These are phyloP conservation scores for Cladosporium sp. DNA, from an alignment of 2,329 filamentous ascomycete species.

Conservation along the genomic window DNA sequence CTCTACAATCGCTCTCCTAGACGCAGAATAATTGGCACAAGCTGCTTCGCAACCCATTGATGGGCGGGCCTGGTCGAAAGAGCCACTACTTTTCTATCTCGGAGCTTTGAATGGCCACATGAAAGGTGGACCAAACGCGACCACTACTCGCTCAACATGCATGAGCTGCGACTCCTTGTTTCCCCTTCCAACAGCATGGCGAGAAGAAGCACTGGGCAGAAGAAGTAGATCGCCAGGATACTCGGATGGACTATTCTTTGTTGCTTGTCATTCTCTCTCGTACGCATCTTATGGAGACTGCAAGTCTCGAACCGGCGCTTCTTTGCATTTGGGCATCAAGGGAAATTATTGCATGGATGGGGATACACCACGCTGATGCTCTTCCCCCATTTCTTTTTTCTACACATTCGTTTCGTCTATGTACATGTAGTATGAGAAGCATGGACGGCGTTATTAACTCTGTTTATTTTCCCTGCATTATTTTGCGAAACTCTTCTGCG, in stretches of 20 bases:
- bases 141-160: background rate
- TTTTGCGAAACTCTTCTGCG: background rate
- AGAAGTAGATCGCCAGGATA: background rate
- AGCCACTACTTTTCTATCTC: background rate
- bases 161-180: background rate
- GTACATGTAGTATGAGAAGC: conserved; percentile 6
- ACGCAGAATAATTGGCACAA: background rate
- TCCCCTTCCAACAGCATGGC: background rate
- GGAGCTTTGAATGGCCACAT: background rate
- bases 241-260: background rate
- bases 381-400: background rate
- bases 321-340: background rate
- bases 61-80: background rate
- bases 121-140: background rate
- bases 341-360: background rate
- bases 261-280: background rate
- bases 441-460: background rate
- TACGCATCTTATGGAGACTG: background rate
- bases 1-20: background rate
- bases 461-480: background rate
- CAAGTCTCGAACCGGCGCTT: background rate
- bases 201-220: background rate
- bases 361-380: conserved; percentile 7
- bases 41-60: background rate
- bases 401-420: background rate